Base-by-base conservation (phyloP, 257 asterid species). In the Hygrophila difformis region DNA sequence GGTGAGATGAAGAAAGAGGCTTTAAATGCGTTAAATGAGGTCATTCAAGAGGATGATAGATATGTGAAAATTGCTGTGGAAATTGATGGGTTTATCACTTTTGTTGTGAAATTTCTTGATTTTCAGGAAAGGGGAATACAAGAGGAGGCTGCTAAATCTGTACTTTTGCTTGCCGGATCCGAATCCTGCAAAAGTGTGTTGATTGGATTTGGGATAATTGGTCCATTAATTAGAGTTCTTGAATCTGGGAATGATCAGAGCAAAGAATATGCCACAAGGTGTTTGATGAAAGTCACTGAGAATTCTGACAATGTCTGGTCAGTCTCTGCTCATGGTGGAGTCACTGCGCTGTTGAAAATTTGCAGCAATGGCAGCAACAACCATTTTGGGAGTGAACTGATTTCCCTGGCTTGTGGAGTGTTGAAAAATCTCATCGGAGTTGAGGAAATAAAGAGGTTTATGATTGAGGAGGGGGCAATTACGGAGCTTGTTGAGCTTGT, bases 291-390 rank as follows among this genome's bases (percentile, higher is more conserved):
- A 29, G 39, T 86, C 34, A 91, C 96, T 0, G 89, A 80, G 76
- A 86, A 91, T 49, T 81, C 95, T 1, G 99, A 91, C 12, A 91
- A 91, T 49, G 89, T 70, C 0, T 91, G 99, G 99, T 74, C 95
- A 0, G 72, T 91, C 67, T 86, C 95, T 6, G 87, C 99, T 20
- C 99, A 91, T 8, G 99, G 95, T 18, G 96, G 99, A 24, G 95
- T 80, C 2, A 73, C 94, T 6, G 75, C 60, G 12, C 75, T 91
- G 48, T 53, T 91, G 63, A 86, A 91, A 56, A 73, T 86, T 12
- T 85, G 98, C 17, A 21, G 39, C 26, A 47, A 20, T n/a, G 35
- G 56, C 12, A 40, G 15, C n/a, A n/a, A n/a, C n/a, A n/a, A n/a
- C n/a, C 64, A 63, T 18, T 31, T 31, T 47, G 47, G 50, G 18